Evolutionary conservation across 306 rosid species (phyloP).

Genomic region (Malus fusca): DNA sequence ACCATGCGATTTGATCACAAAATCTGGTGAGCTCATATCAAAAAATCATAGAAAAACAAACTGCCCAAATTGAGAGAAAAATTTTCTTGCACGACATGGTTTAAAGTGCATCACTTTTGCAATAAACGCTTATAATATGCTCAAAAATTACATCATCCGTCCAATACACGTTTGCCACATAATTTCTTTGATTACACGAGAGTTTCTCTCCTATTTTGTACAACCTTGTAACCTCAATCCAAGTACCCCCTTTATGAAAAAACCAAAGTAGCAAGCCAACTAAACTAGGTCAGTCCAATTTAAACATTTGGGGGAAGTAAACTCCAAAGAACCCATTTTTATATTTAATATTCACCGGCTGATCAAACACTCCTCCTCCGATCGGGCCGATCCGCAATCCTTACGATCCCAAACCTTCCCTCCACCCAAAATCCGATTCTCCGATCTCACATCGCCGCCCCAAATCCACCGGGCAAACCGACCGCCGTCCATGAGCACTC

Average conservation of each 20-base stretch:
- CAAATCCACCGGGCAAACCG: neutral
- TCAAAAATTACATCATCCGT: too few relatives aligned
- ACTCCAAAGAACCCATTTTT: neutral
- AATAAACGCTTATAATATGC: too few relatives aligned
- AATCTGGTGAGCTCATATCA: too few relatives aligned
- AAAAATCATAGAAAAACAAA: too few relatives aligned
- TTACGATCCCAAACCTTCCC: neutral
- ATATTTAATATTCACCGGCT: neutral
- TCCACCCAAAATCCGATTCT: neutral
- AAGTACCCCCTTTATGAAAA: neutral
- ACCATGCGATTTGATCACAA: too few relatives aligned
- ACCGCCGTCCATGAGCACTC: constrained; percentile 44
- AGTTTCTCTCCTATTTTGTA: neutral
- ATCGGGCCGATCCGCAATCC: neutral
- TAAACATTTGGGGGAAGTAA: neutral
- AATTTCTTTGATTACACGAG: neutral
- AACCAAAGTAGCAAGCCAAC: neutral
- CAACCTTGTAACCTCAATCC: neutral
- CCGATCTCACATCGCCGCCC: neutral
- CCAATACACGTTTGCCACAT: too few relatives aligned
- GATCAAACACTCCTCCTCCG: neutral
- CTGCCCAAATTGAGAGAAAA: too few relatives aligned
- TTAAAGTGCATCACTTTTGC: too few relatives aligned
- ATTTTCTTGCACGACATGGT: too few relatives aligned
- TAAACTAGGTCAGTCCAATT: neutral